Conservation (phyloP, 768 basidiomycete genomes). For the Boletus bicolor region DNA sequence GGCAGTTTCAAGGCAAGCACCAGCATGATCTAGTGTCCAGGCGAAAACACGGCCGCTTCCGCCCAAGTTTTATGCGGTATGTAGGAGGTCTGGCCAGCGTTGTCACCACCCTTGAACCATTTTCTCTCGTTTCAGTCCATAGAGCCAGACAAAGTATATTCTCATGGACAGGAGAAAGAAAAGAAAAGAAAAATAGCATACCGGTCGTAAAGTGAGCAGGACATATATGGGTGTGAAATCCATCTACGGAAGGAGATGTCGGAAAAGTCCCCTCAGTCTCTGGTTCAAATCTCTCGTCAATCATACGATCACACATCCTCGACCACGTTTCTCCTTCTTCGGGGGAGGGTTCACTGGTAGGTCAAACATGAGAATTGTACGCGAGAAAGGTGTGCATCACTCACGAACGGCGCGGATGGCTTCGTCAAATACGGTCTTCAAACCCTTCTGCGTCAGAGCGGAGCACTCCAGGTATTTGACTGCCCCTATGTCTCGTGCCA, state of each 20-base stretch:
- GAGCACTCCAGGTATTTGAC: slow-evolving; percentile 97
- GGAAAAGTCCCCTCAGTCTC: slow-evolving; percentile 17
- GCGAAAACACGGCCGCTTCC: too few species aligned
- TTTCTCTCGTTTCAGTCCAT: neutral
- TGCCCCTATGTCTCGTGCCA: slow-evolving; percentile 92
- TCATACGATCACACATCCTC: slow-evolving; percentile 74
- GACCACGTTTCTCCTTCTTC: slow-evolving; percentile 47
- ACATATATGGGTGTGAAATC: slow-evolving; percentile 64
- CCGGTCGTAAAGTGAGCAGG: slow-evolving; percentile 64
- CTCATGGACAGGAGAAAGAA: slow-evolving; percentile 28
- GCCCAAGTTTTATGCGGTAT: too few species aligned
- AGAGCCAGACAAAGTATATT: slow-evolving; percentile 38
- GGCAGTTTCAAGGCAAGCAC: too few species aligned
- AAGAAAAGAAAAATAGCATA: slow-evolving; percentile 40
- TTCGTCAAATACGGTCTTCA: slow-evolving; percentile 99
- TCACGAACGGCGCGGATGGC: slow-evolving; percentile 94
- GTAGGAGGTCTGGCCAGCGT: too few species aligned
- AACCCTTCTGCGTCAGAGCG: slow-evolving; percentile 94
- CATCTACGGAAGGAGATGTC: slow-evolving; percentile 29
- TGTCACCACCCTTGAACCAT: neutral
- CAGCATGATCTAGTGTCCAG: too few species aligned
- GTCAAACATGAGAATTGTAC: slow-evolving; percentile 7
- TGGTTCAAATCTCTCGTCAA: slow-evolving; percentile 23
- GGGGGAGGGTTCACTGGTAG: slow-evolving; percentile 71
- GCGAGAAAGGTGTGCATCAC: slow-evolving; percentile 32